Evolutionary conservation across 1,284 basidiomycete genomes (phyloP), one percentile per base, ranked within the genome.

Genomic region (Ganoderma leucocontextum): DNA sequence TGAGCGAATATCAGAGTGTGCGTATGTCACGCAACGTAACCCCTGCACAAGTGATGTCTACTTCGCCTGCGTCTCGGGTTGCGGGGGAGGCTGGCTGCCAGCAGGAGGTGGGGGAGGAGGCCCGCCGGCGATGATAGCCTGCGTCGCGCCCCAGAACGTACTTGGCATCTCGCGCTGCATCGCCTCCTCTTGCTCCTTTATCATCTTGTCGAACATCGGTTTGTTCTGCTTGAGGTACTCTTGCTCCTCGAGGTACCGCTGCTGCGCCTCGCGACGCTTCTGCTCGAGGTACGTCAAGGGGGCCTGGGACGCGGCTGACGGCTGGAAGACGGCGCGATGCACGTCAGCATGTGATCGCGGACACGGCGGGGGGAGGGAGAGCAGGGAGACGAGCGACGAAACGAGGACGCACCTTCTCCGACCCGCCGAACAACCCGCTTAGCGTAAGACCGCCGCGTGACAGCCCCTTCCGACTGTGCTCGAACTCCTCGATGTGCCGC

Each of bases 261-360:
- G 82, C 78, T 98, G 95, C 8, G 95, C 96, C 75, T 97, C 92
- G 52, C 87, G 86, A 12, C 97, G 92, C 79, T 97, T 96, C 76
- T 90, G 88, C 78, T 99, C 98, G 60, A 98, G 90, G 79, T 96
- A 96, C 0, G 95, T 97, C 60, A 87, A 89, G 1, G 93, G 94
- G 62, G 89, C 81, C 29, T 83, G 77, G 6, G 82, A 79, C 33
- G 77, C 70, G 4, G 68, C 70, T 80, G 77, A 58, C 39, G 70
- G 60, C 52, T 39, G 8, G 22, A 12, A 33, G 41, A 42, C 5
- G 33, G 10, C 12, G 57, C 12, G 47, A 42, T 25, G 44, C 33
- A 13, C 39, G 39, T 62, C 62, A 61, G 44, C 38, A 8, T 67
- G 59, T 44, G 39, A 39, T 38, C 52, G 19, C 25, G 52, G 9